Base-by-base conservation (phyloP, 2,329 filamentous ascomycete species). In the Seiridium unicorne region DNA sequence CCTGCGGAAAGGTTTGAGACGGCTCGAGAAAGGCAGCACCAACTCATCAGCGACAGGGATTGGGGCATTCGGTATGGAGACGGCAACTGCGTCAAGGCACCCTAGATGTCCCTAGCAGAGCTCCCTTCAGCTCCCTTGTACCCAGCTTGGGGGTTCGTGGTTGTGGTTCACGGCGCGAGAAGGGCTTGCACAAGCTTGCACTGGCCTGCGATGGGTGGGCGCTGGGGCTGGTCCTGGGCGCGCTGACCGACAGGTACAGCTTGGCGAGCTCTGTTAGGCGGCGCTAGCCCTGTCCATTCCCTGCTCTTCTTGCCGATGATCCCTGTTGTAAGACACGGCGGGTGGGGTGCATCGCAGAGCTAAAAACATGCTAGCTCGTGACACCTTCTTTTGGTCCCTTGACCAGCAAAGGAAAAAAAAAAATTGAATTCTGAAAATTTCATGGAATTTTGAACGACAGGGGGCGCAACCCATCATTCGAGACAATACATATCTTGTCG, bases 1-100 rank as follows among this genome's bases (percentile, higher is more conserved):
- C 49, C 49, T 53, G 49, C 35, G 49, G 49, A 53, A 53, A 53
- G 49, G 49, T 53, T 53, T 53, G 49, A 53, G 49, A 53, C 49
- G 34, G 49, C 49, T 53, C 34, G 49, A 36, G 49, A 35, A 35
- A 38, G 18, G 34, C 10, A 18, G n/a, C 18, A 34, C 11, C 9
- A 18, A 51, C 10, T 13, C 10, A 51, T 10, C 5, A 18, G 10
- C 11, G 3, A 53, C 10, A 35, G 38, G 3, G n/a, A 8, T 26
- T 26, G 26, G n/a, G 3, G 32, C 4, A 26, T 18, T 8, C 18
- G 36, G 51, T 42, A 9, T n/a, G n/a, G 7, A 31, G 13, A 35
- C n/a, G 35, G n/a, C n/a, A 44, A 26, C 36, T 40, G 13, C 34
- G 42, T 34, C 36, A 44, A 31, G 26, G 42, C 47, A 49, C n/a